These are phyloP conservation scores for Trichoderma koningii DNA, from an alignment of 2,329 filamentous ascomycete genomes.

Conservation along the genomic window DNA sequence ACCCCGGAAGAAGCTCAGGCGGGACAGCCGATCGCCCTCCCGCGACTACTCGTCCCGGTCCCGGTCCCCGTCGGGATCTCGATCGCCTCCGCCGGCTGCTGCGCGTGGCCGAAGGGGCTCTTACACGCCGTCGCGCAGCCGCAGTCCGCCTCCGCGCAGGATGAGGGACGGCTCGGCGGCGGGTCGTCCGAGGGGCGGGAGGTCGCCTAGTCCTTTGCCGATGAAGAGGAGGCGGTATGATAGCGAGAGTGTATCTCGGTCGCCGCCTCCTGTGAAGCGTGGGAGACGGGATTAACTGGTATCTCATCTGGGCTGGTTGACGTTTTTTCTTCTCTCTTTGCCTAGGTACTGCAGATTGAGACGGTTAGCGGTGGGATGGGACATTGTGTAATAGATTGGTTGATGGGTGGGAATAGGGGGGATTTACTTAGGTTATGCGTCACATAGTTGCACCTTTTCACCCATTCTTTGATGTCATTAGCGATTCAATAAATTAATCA, in stretches of 20 bases:
- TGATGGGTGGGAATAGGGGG: neutral
- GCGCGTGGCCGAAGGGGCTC: constrained; percentile 34
- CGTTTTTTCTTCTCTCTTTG: neutral
- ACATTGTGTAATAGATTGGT: constrained; percentile 2
- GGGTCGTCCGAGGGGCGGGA: constrained; percentile 25
- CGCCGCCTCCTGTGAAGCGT: constrained; percentile 39
- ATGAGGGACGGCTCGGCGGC: constrained; percentile 3
- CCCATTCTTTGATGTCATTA: constrained; percentile 6
- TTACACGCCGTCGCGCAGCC: constrained; percentile 33
- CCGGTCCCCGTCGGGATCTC: constrained; percentile 33
- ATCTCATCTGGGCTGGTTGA: neutral
- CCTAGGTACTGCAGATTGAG: neutral
- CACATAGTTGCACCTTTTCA: neutral
- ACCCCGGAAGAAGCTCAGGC: constrained; percentile 32
- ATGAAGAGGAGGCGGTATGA: constrained; percentile 37
- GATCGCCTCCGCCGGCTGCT: constrained; percentile 31
- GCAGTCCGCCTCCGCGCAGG: constrained; percentile 27
- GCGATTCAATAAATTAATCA: constrained; percentile 6
- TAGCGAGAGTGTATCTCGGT: constrained; percentile 39
- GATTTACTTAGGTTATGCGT: neutral
- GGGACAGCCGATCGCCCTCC: constrained; percentile 38
- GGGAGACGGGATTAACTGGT: constrained; percentile 36
- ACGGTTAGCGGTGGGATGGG: neutral
- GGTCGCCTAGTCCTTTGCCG: constrained; percentile 35
- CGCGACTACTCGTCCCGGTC: constrained; percentile 34